Evolutionary conservation across 2,329 filamentous ascomycete species (phyloP).

Genomic region (Nemania abortiva): DNA sequence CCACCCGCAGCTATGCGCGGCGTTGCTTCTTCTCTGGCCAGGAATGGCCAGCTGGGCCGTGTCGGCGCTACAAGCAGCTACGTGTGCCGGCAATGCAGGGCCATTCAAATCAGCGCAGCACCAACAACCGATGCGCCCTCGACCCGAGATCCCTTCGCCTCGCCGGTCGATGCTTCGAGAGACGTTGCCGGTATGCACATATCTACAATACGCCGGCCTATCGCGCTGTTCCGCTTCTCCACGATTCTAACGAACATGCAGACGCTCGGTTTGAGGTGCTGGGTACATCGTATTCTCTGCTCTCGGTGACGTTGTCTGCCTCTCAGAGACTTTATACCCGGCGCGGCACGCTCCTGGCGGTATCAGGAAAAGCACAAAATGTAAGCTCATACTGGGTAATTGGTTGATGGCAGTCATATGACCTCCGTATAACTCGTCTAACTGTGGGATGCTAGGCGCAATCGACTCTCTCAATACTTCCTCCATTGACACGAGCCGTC

Average conservation of each 20-base stretch:
- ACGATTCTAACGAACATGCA: slow-evolving; percentile 53
- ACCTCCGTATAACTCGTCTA: slow-evolving; percentile 10
- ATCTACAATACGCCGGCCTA: background rate
- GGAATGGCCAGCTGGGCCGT: slow-evolving; percentile 44
- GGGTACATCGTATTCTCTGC: slow-evolving; percentile 89
- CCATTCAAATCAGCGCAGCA: slow-evolving; percentile 72
- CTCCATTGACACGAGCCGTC: slow-evolving; percentile 81
- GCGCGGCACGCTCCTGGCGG: slow-evolving; percentile 88
- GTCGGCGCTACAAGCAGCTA: slow-evolving; percentile 49
- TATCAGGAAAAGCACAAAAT: slow-evolving; percentile 92
- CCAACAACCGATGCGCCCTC: slow-evolving; percentile 67
- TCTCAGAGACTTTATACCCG: slow-evolving; percentile 95
- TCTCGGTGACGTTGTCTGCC: slow-evolving; percentile 91
- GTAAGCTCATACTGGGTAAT: slow-evolving; percentile 59
- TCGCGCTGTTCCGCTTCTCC: background rate
- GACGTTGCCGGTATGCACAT: slow-evolving; percentile 63
- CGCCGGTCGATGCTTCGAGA: slow-evolving; percentile 57
- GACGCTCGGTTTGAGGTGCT: slow-evolving; percentile 96
- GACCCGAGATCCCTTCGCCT: slow-evolving; percentile 67
- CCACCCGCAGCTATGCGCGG: slow-evolving; percentile 47
- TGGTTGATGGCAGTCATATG: background rate
- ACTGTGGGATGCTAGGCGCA: slow-evolving; percentile 71
- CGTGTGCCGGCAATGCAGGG: slow-evolving; percentile 68
- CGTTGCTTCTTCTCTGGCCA: slow-evolving; percentile 44
- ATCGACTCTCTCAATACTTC: slow-evolving; percentile 88